Conservation (phyloP, 257 asterid species). For the Nicotiana attenuata region DNA sequence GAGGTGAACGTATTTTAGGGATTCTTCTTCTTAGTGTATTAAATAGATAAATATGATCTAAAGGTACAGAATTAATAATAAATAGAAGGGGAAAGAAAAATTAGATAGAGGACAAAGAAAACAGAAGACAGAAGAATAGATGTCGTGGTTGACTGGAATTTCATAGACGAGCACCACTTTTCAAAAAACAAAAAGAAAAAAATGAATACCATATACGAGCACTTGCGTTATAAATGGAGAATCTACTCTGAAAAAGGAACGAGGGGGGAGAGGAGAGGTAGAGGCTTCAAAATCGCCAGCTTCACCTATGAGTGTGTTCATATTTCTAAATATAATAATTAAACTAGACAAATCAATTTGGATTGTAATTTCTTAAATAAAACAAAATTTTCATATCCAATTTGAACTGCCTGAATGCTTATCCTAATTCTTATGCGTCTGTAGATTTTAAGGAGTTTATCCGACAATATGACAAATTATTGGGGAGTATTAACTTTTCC, state of each 20-base stretch:
- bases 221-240: not conserved
- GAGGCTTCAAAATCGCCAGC: not conserved
- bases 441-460: not conserved
- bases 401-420: too few species aligned
- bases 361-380: too few species aligned
- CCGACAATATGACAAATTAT: not conserved
- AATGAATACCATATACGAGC: not conserved
- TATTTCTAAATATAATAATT: not conserved
- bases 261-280: not conserved
- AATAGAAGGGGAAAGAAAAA: not conserved
- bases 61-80: not conserved
- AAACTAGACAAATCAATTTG: not conserved
- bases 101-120: too few species aligned
- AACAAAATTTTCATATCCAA: too few species aligned
- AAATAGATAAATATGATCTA: not conserved
- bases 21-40: not conserved
- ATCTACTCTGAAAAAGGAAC: not conserved
- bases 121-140: not conserved
- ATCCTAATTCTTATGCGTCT: not conserved
- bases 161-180: not conserved
- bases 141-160: not conserved
- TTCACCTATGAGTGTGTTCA: not conserved
- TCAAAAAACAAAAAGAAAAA: not conserved
- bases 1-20: not conserved
- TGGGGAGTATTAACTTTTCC: not conserved